Conservation (phyloP, 345 rosid species). For the Euclidium syriacum region DNA sequence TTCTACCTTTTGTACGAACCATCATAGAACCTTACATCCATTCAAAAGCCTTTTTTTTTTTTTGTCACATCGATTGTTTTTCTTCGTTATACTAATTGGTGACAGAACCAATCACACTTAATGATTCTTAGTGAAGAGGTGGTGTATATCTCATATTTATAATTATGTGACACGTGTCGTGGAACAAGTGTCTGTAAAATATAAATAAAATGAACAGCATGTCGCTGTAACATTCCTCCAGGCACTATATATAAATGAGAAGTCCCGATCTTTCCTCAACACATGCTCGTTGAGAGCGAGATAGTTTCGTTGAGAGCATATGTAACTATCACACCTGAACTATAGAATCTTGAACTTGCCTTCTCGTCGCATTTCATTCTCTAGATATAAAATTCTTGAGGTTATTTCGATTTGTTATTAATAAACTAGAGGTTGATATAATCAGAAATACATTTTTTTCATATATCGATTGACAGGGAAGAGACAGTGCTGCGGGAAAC, state of each 20-base stretch:
- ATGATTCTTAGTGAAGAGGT: neutral
- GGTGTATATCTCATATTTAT: neutral
- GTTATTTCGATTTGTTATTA: neutral
- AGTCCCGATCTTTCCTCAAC: slow-evolving; percentile 7
- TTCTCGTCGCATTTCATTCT: neutral
- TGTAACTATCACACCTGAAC: slow-evolving; percentile 3
- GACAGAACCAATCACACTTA: slow-evolving; percentile 18
- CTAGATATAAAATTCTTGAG: neutral
- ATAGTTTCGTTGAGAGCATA: neutral
- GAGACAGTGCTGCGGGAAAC: slow-evolving; percentile 33
- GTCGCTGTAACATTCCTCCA: slow-evolving; percentile 5
- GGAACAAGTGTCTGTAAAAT: slow-evolving; percentile 11
- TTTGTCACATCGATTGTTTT: too few species aligned
- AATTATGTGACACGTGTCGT: slow-evolving; percentile 15
- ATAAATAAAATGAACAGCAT: slow-evolving; percentile 8
- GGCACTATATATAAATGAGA: slow-evolving; percentile 28
- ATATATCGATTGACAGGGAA: slow-evolving; percentile 26
- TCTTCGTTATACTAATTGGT: slow-evolving; percentile 2
- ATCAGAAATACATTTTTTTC: too few species aligned
- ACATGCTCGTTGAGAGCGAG: slow-evolving; percentile 7
- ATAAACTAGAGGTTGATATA: neutral
- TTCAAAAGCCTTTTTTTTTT: too few species aligned
- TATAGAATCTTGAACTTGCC: slow-evolving; percentile 5
- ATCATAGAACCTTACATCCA: too few species aligned
- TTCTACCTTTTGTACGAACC: too few species aligned